These are phyloP conservation scores for Francoa sonchifolia DNA, from an alignment of 441 rosid genomes.

Conservation along the genomic window DNA sequence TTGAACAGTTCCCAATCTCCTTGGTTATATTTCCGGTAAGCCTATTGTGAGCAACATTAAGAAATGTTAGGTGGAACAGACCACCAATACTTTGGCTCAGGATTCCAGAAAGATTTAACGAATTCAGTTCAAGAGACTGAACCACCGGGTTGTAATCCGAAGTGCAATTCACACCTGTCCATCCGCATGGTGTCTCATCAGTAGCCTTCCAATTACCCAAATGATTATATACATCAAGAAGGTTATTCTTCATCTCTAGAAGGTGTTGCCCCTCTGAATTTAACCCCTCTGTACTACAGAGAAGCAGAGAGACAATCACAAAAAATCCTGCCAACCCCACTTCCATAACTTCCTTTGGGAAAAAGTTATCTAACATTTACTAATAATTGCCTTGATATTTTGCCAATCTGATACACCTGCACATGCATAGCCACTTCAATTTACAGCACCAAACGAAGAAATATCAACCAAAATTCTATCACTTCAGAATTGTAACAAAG, in stretches of 20 bases:
- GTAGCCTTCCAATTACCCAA: conserved; percentile 52
- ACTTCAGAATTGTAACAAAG: background rate
- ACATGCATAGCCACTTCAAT: conserved; percentile 5
- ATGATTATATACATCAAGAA: conserved; percentile 38
- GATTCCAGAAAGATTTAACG: conserved; percentile 73
- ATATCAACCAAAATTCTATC: background rate
- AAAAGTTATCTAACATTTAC: conserved; percentile 18
- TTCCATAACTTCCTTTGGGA: conserved; percentile 25
- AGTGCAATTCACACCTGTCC: conserved; percentile 82
- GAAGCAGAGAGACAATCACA: conserved; percentile 26
- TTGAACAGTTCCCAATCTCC: conserved; percentile 58
- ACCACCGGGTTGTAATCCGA: conserved; percentile 36
- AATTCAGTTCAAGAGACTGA: conserved; percentile 53
- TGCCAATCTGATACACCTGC: conserved; percentile 20
- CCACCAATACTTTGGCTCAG: conserved; percentile 55
- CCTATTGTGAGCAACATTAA: conserved; percentile 52
- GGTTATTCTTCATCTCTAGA: conserved; percentile 47
- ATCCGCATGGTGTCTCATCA: conserved; percentile 67
- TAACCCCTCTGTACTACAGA: conserved; percentile 39
- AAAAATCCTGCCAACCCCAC: conserved; percentile 18
- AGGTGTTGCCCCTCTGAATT: conserved; percentile 65
- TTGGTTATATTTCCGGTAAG: conserved; percentile 52
- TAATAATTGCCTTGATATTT: conserved; percentile 11
- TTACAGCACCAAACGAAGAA: conserved; percentile 11
- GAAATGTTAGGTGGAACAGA: conserved; percentile 43